Base-by-base conservation (phyloP, 306 rosid species). In the Carpinus fangiana region DNA sequence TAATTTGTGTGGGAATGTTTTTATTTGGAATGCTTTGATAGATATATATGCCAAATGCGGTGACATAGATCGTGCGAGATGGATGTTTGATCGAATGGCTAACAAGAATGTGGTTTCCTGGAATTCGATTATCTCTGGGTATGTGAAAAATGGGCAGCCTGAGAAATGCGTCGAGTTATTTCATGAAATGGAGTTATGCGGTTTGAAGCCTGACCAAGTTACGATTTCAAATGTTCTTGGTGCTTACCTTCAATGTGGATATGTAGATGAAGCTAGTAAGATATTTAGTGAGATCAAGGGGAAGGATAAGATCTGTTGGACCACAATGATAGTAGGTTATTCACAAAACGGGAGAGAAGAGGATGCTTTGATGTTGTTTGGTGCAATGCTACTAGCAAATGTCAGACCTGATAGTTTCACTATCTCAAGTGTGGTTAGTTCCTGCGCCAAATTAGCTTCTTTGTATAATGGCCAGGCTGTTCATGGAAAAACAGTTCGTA, bases 221-320 rank as follows among this genome's bases (percentile, higher is more conserved):
- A 56, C 85, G 0, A 20, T 73, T 41, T 82, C 85, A 31, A 82
- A 57, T 57, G 28, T 73, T 48, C 67, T 82, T 3, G 45, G 60
- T 47, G 79, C 79, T 57, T 78, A 82, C 68, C 48, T 70, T 78
- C 82, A 78, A 74, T 31, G 76, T 70, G 75, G 82, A 13, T n/a
- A 28, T 55, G 47, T 70, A 60, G 80, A 69, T 4, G 80, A 77
- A 73, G 88, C 88, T 20, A 73, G 72, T 11, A 69, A 36, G 65
- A 38, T 28, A 18, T 81, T 84, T 62, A 23, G 56, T 10, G 70
- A 53, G 66, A 43, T 77, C 57, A 81, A 55, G 57, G 79, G 73
- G 43, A 78, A 77, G 76, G 86, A 82, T 73, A 77, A 73, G 66
- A 79, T 82, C 77, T 82, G 85, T 78, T 82, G 85, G 85, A 82